Evolutionary conservation across 495 filamentous ascomycete genomes (phyloP).

Genomic region (Penicillium antarcticum): DNA sequence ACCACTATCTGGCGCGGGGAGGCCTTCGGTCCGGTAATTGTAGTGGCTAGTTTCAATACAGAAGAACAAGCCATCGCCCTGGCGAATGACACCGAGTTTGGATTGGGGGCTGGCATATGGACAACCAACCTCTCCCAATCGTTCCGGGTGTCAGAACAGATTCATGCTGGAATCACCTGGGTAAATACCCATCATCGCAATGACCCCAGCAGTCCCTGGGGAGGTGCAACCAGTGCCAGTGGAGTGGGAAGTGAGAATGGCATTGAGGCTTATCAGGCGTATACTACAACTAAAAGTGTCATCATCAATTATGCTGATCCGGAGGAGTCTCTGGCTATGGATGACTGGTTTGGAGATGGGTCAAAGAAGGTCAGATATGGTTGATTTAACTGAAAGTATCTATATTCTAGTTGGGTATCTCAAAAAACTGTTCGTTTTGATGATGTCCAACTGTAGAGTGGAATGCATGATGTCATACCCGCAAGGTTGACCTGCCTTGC

Average conservation of each 20-base stretch:
- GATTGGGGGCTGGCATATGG: constrained; percentile 45
- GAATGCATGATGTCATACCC: constrained; percentile 6
- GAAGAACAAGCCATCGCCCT: constrained; percentile 38
- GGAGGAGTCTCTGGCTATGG: constrained; percentile 14
- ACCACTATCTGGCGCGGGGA: constrained; percentile 39
- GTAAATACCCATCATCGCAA: constrained; percentile 43
- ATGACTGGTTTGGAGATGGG: constrained; percentile 23
- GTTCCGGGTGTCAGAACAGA: constrained; percentile 42
- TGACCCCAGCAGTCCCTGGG: constrained; percentile 27
- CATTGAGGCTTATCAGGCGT: constrained; percentile 22
- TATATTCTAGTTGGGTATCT: background rate
- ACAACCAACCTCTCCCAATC: constrained; percentile 50
- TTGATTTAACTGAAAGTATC: background rate
- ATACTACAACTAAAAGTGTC: constrained; percentile 21
- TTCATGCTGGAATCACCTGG: constrained; percentile 52
- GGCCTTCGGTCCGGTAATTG: constrained; percentile 48
- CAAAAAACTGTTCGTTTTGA: background rate
- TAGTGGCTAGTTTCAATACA: constrained; percentile 36
- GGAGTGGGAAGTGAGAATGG: constrained; percentile 28
- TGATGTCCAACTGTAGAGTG: background rate
- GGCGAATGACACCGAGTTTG: constrained; percentile 42
- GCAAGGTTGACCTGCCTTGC: background rate
- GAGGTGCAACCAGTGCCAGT: constrained; percentile 18
- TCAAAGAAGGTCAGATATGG: constrained; percentile 17
- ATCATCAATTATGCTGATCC: constrained; percentile 21